Percentiles rank a stretch among this genome's conserved stretches.
Conservation (phyloP, 2,329 filamentous ascomycete species). For the Microdochium paspali region DNA sequence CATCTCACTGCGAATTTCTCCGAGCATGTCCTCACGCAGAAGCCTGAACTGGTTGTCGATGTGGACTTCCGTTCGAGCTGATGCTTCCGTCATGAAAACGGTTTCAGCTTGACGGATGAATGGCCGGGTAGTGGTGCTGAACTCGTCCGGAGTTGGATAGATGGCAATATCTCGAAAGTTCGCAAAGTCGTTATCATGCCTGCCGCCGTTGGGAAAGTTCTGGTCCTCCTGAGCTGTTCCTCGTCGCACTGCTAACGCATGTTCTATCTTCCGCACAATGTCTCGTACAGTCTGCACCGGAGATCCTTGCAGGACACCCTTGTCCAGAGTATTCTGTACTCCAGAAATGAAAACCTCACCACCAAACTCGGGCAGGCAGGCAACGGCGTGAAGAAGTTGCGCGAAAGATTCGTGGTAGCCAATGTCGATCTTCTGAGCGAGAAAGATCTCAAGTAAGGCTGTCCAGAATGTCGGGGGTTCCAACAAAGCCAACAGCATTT, state of each 20-base stretch:
- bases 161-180: conserved; percentile 54
- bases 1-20: conserved; percentile 40
- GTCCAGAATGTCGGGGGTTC: conserved; percentile 47
- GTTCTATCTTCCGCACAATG: conserved; percentile 29
- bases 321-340: background rate
- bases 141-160: conserved; percentile 57
- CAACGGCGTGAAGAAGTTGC: background rate
- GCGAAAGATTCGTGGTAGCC: background rate
- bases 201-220: conserved; percentile 36
- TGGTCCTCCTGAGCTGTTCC: conserved; percentile 2
- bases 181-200: conserved; percentile 64
- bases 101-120: conserved; percentile 47
- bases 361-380: background rate
- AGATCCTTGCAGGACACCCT: conserved; percentile 15
- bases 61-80: conserved; percentile 36
- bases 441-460: conserved; percentile 17
- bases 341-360: background rate
- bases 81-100: conserved; percentile 26
- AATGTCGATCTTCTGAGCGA: background rate
- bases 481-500: conserved; percentile 33
- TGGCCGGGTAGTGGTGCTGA: conserved; percentile 38
- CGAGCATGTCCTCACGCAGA: conserved; percentile 61
- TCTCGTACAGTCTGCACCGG: conserved; percentile 17
- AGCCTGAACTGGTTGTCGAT: conserved; percentile 66
- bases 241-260: conserved; percentile 20